Conservation (phyloP, 2,329 filamentous ascomycete genomes). For the Endothia cerciana region DNA sequence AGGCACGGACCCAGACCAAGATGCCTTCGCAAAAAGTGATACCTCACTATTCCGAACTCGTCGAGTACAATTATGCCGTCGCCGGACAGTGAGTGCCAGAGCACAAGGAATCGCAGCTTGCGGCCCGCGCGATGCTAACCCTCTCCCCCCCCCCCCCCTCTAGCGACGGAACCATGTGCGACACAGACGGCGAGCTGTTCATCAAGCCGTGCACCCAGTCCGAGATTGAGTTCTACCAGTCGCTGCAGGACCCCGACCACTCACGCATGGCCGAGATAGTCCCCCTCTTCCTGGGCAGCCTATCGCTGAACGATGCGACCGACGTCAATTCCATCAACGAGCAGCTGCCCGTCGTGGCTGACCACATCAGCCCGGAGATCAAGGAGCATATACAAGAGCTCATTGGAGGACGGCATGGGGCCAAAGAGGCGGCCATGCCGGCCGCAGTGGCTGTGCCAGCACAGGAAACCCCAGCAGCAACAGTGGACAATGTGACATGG, state of each 20-base stretch:
- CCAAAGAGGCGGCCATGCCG: slow-evolving; percentile 25
- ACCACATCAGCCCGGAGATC: slow-evolving; percentile 46
- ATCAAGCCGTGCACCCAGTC: slow-evolving; percentile 89
- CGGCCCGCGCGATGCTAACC: slow-evolving; percentile 29
- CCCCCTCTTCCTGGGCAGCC: slow-evolving; percentile 81
- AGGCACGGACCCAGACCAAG: slow-evolving; percentile 30
- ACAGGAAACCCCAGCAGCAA: slow-evolving; percentile 7
- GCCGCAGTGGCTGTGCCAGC: slow-evolving; percentile 23
- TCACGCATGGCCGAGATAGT: slow-evolving; percentile 78
- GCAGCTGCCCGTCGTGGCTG: slow-evolving; percentile 49
- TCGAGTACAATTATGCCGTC: slow-evolving; percentile 75
- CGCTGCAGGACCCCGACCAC: slow-evolving; percentile 61
- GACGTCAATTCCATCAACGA: slow-evolving; percentile 54
- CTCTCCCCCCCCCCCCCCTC: too few relatives aligned
- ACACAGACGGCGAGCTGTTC: slow-evolving; percentile 80
- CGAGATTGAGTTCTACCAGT: slow-evolving; percentile 91
- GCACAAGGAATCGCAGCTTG: background rate
- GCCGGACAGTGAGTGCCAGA: slow-evolving; percentile 74
- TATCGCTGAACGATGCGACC: slow-evolving; percentile 66
- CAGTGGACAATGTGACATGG: slow-evolving; percentile 44
- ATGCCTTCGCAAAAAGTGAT: slow-evolving; percentile 41
- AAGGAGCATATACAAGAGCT: slow-evolving; percentile 42
- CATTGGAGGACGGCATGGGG: slow-evolving; percentile 25
- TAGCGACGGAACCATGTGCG: slow-evolving; percentile 89
- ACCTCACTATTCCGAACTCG: slow-evolving; percentile 63